Evolutionary conservation across 495 filamentous ascomycete genomes (phyloP).

Genomic region (Podospora comata): DNA sequence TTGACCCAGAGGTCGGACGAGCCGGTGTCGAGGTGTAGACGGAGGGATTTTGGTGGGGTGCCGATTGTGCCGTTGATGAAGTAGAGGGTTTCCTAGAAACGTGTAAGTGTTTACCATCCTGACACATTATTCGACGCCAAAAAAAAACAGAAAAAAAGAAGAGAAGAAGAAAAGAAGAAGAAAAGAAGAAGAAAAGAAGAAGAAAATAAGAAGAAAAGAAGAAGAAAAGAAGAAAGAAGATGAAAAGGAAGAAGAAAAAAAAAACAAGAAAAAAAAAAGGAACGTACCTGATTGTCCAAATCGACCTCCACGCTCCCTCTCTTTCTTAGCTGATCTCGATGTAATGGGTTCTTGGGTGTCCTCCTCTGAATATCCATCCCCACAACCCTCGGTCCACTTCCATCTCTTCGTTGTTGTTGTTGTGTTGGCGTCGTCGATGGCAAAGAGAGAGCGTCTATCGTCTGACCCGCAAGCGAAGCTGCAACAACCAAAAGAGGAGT

Average conservation of each 20-base stretch:
- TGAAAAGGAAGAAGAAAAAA: no score
- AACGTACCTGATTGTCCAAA: conserved; percentile 49
- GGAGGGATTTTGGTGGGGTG: conserved; percentile 62
- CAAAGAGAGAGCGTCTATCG: conserved; percentile 21
- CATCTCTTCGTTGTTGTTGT: conserved; percentile 26
- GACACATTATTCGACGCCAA: no score
- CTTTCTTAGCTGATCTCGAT: conserved; percentile 45
- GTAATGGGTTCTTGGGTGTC: conserved; percentile 37
- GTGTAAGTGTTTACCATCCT: conserved; percentile 1
- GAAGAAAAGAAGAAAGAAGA: no score
- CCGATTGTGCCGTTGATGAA: conserved; percentile 70
- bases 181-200: no score
- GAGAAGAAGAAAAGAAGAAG: no score
- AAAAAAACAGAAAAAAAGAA: no score
- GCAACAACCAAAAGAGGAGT: conserved; percentile 20
- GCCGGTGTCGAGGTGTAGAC: conserved; percentile 74
- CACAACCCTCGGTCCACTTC: conserved; percentile 37
- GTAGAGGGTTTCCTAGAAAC: conserved; percentile 58
- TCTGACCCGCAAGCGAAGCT: conserved; percentile 21
- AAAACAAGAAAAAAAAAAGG: no score
- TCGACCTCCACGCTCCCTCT: conserved; percentile 40
- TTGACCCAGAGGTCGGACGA: conserved; percentile 92
- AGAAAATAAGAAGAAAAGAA: no score
- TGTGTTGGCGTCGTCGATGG: conserved; percentile 18
- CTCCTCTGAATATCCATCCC: conserved; percentile 47